Conservation (phyloP, 225 moss, liverwort and hornwort genomes). For the Rhytidiadelphus loreus region DNA sequence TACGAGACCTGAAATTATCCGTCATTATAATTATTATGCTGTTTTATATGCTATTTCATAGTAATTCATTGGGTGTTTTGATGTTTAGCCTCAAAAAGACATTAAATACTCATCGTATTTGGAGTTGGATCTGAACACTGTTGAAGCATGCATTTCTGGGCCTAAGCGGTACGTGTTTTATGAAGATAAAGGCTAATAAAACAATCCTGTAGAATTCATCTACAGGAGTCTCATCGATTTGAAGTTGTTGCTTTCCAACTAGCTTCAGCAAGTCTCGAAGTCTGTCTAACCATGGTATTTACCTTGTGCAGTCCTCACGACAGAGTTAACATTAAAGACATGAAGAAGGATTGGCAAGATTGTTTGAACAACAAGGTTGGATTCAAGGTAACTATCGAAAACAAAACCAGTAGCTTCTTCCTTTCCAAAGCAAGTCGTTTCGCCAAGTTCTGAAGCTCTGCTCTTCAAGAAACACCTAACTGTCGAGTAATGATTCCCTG, state of each 20-base stretch:
- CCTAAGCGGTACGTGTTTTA: conserved; percentile 58
- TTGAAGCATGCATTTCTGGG: conserved; percentile 76
- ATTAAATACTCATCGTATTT: conserved; percentile 73
- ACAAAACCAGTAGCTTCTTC: background rate
- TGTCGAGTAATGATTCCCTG: background rate
- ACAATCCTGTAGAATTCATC: background rate
- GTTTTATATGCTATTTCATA: background rate
- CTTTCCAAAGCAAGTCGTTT: background rate
- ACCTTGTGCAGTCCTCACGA: conserved; percentile 68
- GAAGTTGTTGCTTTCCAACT: background rate
- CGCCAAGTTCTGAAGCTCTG: background rate
- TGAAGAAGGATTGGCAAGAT: conserved; percentile 87
- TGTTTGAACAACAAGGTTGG: conserved; percentile 90
- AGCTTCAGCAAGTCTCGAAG: background rate
- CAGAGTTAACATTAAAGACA: conserved; percentile 64
- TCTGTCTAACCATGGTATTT: background rate
- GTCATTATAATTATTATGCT: background rate
- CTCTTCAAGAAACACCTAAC: background rate
- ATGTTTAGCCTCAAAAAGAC: conserved; percentile 56
- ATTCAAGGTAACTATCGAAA: conserved; percentile 57
- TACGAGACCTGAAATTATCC: background rate
- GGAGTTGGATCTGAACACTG: conserved; percentile 59
- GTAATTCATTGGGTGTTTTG: background rate
- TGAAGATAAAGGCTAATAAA: background rate
- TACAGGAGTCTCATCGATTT: background rate